phyloP scores from a whole-genome alignment of 352 stramenopile genomes.

The Phytophthora fragariae region DNA sequence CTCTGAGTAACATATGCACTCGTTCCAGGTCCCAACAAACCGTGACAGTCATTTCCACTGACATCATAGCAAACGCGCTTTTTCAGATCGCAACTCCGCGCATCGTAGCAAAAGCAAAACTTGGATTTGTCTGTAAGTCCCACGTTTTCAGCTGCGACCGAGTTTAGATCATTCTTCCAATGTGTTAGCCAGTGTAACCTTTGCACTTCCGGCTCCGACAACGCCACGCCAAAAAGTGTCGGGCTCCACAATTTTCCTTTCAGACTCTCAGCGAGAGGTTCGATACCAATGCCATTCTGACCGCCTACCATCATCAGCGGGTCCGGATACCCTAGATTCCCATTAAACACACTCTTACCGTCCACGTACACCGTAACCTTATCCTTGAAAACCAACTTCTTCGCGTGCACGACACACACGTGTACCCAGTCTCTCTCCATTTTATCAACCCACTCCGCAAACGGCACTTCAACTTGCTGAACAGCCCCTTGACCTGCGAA shows the following conservation, averaged over 20 bases:
- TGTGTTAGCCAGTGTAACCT: slow-evolving; percentile 80
- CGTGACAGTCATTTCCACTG: slow-evolving; percentile 79
- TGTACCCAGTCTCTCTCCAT: slow-evolving; percentile 77
- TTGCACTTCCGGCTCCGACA: slow-evolving; percentile 73
- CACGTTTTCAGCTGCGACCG: slow-evolving; percentile 68
- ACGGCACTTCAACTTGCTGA: slow-evolving; percentile 67
- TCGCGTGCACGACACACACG: slow-evolving; percentile 81
- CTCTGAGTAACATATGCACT: slow-evolving; percentile 67
- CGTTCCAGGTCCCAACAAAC: slow-evolving; percentile 73
- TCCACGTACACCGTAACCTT: slow-evolving; percentile 83
- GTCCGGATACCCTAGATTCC: slow-evolving; percentile 79
- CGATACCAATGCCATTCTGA: slow-evolving; percentile 76
- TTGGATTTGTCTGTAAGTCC: slow-evolving; percentile 78
- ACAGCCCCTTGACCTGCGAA: slow-evolving; percentile 49
- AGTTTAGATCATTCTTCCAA: slow-evolving; percentile 75
- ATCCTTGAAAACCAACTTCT: slow-evolving; percentile 92
- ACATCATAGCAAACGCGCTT: slow-evolving; percentile 73
- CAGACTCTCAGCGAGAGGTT: slow-evolving; percentile 54
- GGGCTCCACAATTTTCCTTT: slow-evolving; percentile 82
- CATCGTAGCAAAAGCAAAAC: slow-evolving; percentile 85
- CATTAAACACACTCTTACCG: slow-evolving; percentile 61
- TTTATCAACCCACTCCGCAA: slow-evolving; percentile 49
- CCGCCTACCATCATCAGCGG: slow-evolving; percentile 70
- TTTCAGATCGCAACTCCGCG: slow-evolving; percentile 66
- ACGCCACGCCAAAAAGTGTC: slow-evolving; percentile 72